Evolutionary conservation across 2,329 filamentous ascomycete genomes (phyloP).

Genomic region (Fusarium sp.): DNA sequence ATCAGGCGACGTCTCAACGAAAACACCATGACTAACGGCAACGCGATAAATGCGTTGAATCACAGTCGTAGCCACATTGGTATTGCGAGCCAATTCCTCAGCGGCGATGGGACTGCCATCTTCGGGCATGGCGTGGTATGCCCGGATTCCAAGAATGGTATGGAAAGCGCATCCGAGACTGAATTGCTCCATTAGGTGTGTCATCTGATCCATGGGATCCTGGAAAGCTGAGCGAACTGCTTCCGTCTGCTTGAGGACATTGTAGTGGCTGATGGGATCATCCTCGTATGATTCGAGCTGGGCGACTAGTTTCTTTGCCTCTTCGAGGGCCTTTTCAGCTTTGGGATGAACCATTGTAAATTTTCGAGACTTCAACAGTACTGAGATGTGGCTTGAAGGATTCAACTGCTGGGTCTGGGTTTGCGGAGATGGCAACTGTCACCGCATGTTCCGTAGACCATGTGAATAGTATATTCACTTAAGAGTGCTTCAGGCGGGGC

Average conservation of each 20-base stretch:
- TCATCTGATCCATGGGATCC: conserved; percentile 42
- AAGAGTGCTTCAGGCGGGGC: conserved; percentile 19
- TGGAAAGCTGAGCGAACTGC: conserved; percentile 40
- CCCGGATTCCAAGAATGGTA: conserved; percentile 40
- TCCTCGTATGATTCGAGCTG: conserved; percentile 42
- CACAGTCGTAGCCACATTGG: conserved; percentile 45
- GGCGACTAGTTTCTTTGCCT: conserved; percentile 41
- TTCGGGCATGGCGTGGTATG: conserved; percentile 42
- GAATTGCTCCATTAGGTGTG: conserved; percentile 38
- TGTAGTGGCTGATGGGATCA: conserved; percentile 32
- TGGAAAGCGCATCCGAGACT: conserved; percentile 41
- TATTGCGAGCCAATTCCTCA: conserved; percentile 32
- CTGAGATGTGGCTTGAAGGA: background rate
- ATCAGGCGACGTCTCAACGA: conserved; percentile 42
- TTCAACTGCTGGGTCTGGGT: background rate
- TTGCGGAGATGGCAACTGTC: background rate
- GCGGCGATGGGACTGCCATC: conserved; percentile 37
- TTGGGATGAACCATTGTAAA: conserved; percentile 35
- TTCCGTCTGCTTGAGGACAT: conserved; percentile 38
- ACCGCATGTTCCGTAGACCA: background rate
- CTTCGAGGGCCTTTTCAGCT: conserved; percentile 40
- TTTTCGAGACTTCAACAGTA: background rate
- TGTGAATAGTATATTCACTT: conserved; percentile 12
- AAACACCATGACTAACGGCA: conserved; percentile 44
- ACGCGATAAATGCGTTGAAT: conserved; percentile 47